Percentiles rank a stretch among this genome's conserved stretches.
phyloP scores from a whole-genome alignment of 352 stramenopile species.

The Blastocystis sp. region DNA sequence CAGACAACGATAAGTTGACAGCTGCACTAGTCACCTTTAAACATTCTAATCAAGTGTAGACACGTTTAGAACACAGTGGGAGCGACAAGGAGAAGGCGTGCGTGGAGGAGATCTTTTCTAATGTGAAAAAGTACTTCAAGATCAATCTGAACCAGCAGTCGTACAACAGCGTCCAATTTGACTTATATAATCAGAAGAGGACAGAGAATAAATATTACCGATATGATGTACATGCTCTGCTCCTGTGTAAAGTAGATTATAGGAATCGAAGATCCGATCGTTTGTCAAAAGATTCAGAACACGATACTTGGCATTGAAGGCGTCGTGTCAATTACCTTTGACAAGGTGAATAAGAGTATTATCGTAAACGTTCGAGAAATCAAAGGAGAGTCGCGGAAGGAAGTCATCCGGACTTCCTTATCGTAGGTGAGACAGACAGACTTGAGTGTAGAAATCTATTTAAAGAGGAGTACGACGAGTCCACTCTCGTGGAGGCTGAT shows the following conservation, averaged over 20 bases:
- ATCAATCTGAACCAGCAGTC: not conserved
- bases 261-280: not conserved
- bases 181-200: not conserved
- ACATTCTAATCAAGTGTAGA: not conserved
- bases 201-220: not conserved
- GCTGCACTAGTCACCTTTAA: not conserved
- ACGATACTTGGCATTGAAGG: conserved; percentile 25
- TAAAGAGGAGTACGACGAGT: not conserved
- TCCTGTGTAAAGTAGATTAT: conserved; percentile 16
- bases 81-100: not conserved
- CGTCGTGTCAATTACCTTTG: conserved; percentile 44
- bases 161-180: not conserved
- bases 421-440: not conserved
- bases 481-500: not conserved
- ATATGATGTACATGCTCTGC: not conserved
- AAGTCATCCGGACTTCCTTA: not conserved
- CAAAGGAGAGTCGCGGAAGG: not conserved
- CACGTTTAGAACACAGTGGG: not conserved
- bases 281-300: not conserved
- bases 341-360: not conserved
- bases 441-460: conserved; percentile 10
- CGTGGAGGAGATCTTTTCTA: not conserved
- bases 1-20: not conserved
- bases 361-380: conserved; percentile 19
- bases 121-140: not conserved